Evolutionary conservation across 768 basidiomycete species (phyloP), one percentile per base, ranked within the genome.

Genomic region (Hygrocybe coccinea): DNA sequence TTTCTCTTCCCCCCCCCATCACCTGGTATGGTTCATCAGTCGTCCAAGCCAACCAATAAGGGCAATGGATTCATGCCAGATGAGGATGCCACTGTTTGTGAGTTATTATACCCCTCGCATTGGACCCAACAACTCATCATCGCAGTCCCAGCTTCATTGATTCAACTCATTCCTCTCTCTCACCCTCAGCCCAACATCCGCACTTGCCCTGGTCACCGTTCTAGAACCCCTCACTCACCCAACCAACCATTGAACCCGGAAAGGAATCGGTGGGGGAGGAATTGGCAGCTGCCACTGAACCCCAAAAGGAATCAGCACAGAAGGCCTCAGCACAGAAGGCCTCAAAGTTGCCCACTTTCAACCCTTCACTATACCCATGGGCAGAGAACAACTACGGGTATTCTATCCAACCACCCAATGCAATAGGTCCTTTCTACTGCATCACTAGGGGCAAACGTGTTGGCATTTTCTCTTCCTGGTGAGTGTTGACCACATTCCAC

Each of bases 391-490:
- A 19, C 24, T 14, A 21, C 14, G 45, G 45, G 19, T 50, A 50
- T 36, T 12, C 25, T 15, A 50, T 50, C 34, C 49, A 5, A 15
- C 15, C 12, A 17, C 12, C 24, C n/a, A 35, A 14, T 17, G 49
- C 49, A 15, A 36, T 25, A 14, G 33, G 24, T 12, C 49, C 49
- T 15, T 50, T 50, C 49, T 50, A 50, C 35, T 17, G 25, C 33
- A 24, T 50, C 15, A 50, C 25, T 50, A 14, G 33, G n/a, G 49
- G 49, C 21, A 34, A 34, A n/a, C 29, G n/a, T 12, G 49, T 50
- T 29, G 49, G 49, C n/a, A n/a, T 50, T 17, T 50, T 50, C 33
- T 33, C 25, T 33, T 34, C 29, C 8, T 50, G 49, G 49, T 50
- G 29, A 29, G 29, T 29, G 29, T 29, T 29, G 29, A 29, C 29